Evolutionary conservation across 2,329 filamentous ascomycete genomes (phyloP).

Genomic region (Aspergillus sojae): DNA sequence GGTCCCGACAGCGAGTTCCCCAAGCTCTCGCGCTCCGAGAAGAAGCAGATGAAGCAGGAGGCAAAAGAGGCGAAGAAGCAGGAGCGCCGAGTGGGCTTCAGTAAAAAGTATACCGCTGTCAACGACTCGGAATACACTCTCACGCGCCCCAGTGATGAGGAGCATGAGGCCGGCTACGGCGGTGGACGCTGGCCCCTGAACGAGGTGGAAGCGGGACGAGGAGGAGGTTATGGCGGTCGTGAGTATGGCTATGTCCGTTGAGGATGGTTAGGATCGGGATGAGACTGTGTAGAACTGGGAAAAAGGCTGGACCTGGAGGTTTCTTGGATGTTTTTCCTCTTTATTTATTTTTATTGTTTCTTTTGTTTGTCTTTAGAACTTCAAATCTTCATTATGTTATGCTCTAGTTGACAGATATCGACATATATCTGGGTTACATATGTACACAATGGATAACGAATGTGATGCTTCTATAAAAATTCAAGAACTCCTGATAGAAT

Average conservation of each 20-base stretch:
- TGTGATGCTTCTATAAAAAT: background rate
- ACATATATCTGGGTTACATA: too few relatives aligned
- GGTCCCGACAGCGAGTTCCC: slow-evolving; percentile 24
- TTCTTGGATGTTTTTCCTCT: background rate
- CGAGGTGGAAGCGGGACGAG: background rate
- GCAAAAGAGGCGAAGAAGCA: slow-evolving; percentile 2
- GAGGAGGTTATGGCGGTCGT: background rate
- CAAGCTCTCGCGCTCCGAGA: slow-evolving; percentile 15
- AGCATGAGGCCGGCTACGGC: background rate
- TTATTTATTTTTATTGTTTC: background rate
- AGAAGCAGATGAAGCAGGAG: slow-evolving; percentile 8
- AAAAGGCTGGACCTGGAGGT: background rate
- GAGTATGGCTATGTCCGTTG: background rate
- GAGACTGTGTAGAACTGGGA: too few relatives aligned
- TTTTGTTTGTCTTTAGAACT: background rate
- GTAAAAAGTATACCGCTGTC: too few relatives aligned
- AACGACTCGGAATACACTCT: slow-evolving; percentile 1
- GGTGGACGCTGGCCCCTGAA: background rate
- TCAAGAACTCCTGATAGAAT: background rate
- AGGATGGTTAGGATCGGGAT: background rate
- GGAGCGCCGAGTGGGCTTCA: background rate
- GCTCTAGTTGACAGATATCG: background rate
- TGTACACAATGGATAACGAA: background rate
- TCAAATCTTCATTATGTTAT: too few relatives aligned
- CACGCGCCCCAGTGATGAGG: background rate